These are phyloP conservation scores for Lizonia empirigonia DNA, from an alignment of 2,329 filamentous ascomycete species.

Conservation along the genomic window DNA sequence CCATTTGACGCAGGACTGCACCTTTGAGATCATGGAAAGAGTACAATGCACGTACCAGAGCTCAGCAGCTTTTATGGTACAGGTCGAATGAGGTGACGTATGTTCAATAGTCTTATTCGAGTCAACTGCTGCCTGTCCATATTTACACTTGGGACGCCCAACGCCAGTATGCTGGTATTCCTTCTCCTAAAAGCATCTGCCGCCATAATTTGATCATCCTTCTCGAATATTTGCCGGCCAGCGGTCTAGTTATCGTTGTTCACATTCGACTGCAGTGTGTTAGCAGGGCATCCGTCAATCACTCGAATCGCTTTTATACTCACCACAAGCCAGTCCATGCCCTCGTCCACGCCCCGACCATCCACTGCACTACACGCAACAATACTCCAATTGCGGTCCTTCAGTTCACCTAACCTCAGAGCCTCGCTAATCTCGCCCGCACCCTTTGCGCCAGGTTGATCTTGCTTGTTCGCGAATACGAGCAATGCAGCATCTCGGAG, in stretches of 20 bases:
- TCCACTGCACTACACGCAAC: constrained; percentile 97
- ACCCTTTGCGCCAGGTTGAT: constrained; percentile 94
- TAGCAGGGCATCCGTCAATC: constrained; percentile 1
- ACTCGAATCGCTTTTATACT: constrained; percentile 43
- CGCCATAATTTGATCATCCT: constrained; percentile 11
- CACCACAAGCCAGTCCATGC: constrained; percentile 99
- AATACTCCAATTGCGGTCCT: constrained; percentile 99
- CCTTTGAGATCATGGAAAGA: neutral
- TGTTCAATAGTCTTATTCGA: constrained; percentile 4
- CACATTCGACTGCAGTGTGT: constrained; percentile 11
- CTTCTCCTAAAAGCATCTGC: constrained; percentile 8
- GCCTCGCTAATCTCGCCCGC: constrained; percentile 97
- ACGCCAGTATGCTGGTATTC: constrained; percentile 33
- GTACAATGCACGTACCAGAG: neutral
- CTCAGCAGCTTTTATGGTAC: neutral
- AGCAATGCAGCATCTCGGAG: constrained; percentile 88
- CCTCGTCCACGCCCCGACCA: constrained; percentile 90
- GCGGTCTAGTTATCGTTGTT: constrained; percentile 13
- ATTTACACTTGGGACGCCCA: constrained; percentile 19
- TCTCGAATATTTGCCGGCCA: constrained; percentile 4
- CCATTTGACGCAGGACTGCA: neutral
- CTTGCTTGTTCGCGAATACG: constrained; percentile 99
- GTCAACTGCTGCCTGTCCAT: constrained; percentile 1
- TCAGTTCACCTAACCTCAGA: constrained; percentile 83
- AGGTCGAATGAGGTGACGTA: neutral